Conservation (phyloP, 495 filamentous ascomycete species). For the Pseudotulostoma volvatum region DNA sequence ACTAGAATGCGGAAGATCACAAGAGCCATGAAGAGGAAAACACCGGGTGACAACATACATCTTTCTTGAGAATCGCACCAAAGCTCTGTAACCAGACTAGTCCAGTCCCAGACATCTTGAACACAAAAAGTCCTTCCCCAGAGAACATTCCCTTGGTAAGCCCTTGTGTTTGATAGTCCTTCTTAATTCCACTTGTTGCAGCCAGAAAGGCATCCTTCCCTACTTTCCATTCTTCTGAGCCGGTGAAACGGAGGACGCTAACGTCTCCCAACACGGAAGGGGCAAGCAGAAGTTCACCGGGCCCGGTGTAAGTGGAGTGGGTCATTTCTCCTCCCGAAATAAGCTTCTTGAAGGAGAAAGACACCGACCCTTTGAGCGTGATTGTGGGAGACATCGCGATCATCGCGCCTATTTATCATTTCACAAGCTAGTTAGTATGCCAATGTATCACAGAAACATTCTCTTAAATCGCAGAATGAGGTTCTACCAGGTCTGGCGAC, state of each 20-base stretch:
- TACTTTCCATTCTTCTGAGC: conserved; percentile 60
- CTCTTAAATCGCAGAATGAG: not conserved
- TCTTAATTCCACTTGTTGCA: conserved; percentile 57
- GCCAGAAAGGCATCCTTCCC: conserved; percentile 69
- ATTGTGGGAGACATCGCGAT: conserved; percentile 87
- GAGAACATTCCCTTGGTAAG: conserved; percentile 87
- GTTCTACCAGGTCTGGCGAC: conserved; percentile 58
- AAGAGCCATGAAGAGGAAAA: conserved; percentile 1
- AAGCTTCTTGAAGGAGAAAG: conserved; percentile 74
- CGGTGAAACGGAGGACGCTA: conserved; percentile 55
- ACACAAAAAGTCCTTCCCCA: conserved; percentile 84
- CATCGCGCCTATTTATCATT: conserved; percentile 47
- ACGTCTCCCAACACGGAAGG: conserved; percentile 75
- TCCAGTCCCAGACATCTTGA: conserved; percentile 65
- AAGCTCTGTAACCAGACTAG: conserved; percentile 82
- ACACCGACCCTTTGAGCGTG: conserved; percentile 60
- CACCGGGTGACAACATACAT: conserved; percentile 39
- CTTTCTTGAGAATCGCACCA: conserved; percentile 88
- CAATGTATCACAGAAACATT: too few species aligned
- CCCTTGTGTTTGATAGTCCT: conserved; percentile 74
- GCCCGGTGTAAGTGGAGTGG: conserved; percentile 71
- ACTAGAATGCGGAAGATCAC: too few species aligned
- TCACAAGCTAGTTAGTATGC: not conserved
- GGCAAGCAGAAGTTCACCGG: conserved; percentile 75
- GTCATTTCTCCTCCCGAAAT: conserved; percentile 67